Base-by-base conservation (phyloP, 2,329 filamentous ascomycete species). In the Aspergillus aculeatinus region DNA sequence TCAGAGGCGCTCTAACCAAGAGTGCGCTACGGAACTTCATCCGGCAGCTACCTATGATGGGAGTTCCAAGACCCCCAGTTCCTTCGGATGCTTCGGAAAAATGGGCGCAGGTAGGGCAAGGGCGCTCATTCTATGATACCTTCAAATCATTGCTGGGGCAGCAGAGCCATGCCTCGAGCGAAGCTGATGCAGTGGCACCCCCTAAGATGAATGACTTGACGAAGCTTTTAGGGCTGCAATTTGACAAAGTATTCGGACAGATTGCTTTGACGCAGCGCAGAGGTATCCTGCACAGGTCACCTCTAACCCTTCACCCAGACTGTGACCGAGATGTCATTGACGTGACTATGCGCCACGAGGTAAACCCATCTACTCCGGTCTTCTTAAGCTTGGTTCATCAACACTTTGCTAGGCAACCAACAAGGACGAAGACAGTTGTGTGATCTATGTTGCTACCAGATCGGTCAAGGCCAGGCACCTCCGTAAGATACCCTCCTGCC, bases 241-340 rank as follows among this genome's bases (percentile, higher is more conserved):
- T 87, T 10, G 81, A 81, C n/a, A 75, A 75, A 7, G 81, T 91
- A 2, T 90, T 92, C 67, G 75, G 84, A 57, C 81, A 87, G 60
- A 87, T 92, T 71, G 87, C 91, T 63, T 85, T 89, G 74, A 85
- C 88, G 6, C 84, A 92, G 75, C 82, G 85, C 68, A 80, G 87
- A 57, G 88, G 86, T 58, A 88, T 92, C 11, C 79, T 87, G 5
- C 88, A 91, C 66, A 88, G 88, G 3, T 81, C 82, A 33, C 77
- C 83, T 3, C 63, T 83, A 70, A 64, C 79, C 77, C 66, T 84
- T 66, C 70, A 84, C 71, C 60, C 75, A 5, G 72, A 76, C 10
- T 71, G 74, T 35, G 72, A 74, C 42, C 66, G 69, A 10, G 63
- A 64, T 5, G 68, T 74, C 27, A 74, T 84, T 56, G 88, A 90